A percentile compares a stretch with the other conserved stretches of the same genome.
These are phyloP conservation scores for Protea cynaroides DNA, from an alignment of 164 flowering plant species.

Conservation along the genomic window DNA sequence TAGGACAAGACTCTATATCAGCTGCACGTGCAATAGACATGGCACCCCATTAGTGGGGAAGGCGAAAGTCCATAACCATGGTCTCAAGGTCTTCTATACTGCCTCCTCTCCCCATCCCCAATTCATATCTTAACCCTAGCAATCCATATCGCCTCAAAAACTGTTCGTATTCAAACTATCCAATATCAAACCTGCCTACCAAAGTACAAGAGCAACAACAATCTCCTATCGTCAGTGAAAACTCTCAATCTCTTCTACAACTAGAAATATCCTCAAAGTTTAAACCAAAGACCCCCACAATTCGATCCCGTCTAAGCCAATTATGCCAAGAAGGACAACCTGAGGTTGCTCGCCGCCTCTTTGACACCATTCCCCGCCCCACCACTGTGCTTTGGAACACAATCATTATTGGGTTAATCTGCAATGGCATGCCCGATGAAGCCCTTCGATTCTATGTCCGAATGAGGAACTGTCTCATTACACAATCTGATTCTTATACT, in stretches of 20 bases:
- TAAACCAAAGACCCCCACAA: conserved; percentile 33
- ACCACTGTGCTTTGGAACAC: conserved; percentile 84
- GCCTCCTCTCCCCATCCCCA: conserved; percentile 19
- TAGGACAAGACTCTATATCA: no score
- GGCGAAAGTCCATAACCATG: conserved; percentile 15
- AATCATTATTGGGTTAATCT: conserved; percentile 74
- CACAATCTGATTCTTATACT: conserved; percentile 59
- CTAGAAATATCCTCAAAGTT: conserved; percentile 1
- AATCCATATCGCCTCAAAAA: background rate
- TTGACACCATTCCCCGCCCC: conserved; percentile 70
- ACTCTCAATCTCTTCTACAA: conserved; percentile 4
- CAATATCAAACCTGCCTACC: conserved; percentile 13
- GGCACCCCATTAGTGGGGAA: background rate
- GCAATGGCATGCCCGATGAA: conserved; percentile 66
- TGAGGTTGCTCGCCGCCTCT: conserved; percentile 64
- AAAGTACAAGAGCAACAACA: background rate
- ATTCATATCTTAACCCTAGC: conserved; percentile 6
- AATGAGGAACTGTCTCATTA: conserved; percentile 28
- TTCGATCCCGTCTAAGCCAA: conserved; percentile 65
- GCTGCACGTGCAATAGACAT: no score
- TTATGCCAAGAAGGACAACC: conserved; percentile 69
- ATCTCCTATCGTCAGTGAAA: background rate
- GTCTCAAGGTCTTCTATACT: conserved; percentile 19
- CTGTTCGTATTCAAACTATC: background rate
- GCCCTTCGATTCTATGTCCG: conserved; percentile 58